Percentiles rank a stretch among this genome's conserved stretches.
Evolutionary conservation across 352 stramenopile genomes (phyloP).

Genomic region (Pythium aristosporum): DNA sequence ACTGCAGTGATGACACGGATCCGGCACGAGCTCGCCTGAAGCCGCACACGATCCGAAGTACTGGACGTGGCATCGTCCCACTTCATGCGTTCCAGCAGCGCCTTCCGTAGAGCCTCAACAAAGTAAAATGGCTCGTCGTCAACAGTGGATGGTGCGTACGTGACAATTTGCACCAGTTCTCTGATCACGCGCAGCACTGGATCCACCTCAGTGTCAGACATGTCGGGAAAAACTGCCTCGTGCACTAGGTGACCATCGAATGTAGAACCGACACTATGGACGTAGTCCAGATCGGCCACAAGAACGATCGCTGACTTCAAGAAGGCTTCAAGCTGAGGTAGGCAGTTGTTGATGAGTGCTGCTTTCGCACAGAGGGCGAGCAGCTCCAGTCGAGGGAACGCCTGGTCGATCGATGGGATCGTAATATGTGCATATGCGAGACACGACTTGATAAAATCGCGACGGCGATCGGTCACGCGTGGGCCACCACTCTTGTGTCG

Average conservation of each 20-base stretch:
- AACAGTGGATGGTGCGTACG: slow-evolving; percentile 74
- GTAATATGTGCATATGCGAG: slow-evolving; percentile 90
- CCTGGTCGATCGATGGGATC: slow-evolving; percentile 73
- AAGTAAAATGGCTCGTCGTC: slow-evolving; percentile 89
- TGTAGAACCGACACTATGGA: not conserved
- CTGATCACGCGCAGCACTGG: slow-evolving; percentile 31
- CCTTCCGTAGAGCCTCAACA: slow-evolving; percentile 69
- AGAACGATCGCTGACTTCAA: slow-evolving; percentile 78
- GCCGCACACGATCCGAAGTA: slow-evolving; percentile 3
- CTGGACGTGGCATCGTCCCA: slow-evolving; percentile 18
- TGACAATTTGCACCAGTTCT: slow-evolving; percentile 60
- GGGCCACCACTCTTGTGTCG: slow-evolving; percentile 11
- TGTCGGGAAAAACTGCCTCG: not conserved
- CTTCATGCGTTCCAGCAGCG: slow-evolving; percentile 54
- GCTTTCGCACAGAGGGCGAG: slow-evolving; percentile 66
- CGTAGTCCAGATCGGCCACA: slow-evolving; percentile 66
- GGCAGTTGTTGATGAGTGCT: slow-evolving; percentile 63
- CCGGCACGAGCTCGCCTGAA: slow-evolving; percentile 26
- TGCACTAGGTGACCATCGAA: too few relatives aligned
- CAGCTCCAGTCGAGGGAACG: slow-evolving; percentile 58
- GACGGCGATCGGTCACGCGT: slow-evolving; percentile 33
- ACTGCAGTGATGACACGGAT: slow-evolving; percentile 46
- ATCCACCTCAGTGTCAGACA: not conserved
- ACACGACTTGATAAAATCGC: slow-evolving; percentile 86
- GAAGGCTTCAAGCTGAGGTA: slow-evolving; percentile 87